phyloP scores from a whole-genome alignment of 176 grass and related monocot species.

The Otatea glauca region DNA sequence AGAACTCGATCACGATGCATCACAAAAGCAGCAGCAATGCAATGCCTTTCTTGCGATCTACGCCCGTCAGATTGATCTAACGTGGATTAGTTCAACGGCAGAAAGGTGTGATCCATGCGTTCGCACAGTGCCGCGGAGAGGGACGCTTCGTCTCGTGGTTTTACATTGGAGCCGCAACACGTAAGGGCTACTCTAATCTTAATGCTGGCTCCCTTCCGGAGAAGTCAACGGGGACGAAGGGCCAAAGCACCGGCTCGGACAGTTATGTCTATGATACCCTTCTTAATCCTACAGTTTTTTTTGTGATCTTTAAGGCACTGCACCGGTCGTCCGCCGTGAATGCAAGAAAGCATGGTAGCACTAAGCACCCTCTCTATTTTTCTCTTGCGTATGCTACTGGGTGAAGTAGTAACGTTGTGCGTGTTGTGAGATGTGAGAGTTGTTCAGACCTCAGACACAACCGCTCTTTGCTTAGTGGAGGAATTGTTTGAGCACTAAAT shows the following conservation, averaged over 20 bases:
- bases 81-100: neutral
- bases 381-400: no score
- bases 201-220: neutral
- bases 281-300: no score
- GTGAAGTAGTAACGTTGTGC: neutral
- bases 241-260: no score
- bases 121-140: constrained; percentile 2
- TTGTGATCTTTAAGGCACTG: no score
- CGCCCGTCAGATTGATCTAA: neutral
- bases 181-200: neutral
- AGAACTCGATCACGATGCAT: neutral
- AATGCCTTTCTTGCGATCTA: neutral
- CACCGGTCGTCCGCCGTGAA: no score
- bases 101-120: constrained; percentile 3
- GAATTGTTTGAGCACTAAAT: neutral
- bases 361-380: no score
- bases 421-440: neutral
- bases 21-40: neutral
- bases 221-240: no score
- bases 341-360: no score
- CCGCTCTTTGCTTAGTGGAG: neutral
- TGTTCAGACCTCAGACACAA: neutral
- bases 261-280: no score
- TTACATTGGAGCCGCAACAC: neutral
- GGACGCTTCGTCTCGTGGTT: neutral